Evolutionary conservation across 805 yeast species (phyloP).

Genomic region (Ogataea parapolymorpha): DNA sequence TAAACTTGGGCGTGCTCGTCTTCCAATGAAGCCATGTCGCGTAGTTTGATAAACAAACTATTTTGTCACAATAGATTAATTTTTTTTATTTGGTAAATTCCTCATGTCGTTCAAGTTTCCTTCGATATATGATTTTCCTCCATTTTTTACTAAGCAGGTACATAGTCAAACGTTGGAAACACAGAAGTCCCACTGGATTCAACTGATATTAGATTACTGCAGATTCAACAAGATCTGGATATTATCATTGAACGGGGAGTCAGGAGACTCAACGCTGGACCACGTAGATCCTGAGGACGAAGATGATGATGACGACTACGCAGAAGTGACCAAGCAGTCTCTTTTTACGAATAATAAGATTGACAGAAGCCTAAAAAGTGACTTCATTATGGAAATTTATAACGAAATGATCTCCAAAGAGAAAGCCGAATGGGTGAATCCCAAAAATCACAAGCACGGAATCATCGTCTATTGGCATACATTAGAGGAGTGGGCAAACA

Average conservation of each 20-base stretch:
- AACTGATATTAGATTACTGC: constrained; percentile 61
- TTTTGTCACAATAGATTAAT: no score
- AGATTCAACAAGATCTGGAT: constrained; percentile 53
- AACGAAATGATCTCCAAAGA: constrained; percentile 51
- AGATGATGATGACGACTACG: constrained; percentile 16
- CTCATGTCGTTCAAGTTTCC: constrained; percentile 37
- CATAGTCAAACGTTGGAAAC: constrained; percentile 73
- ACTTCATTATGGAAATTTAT: constrained; percentile 55
- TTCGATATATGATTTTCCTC: constrained; percentile 73
- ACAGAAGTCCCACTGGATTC: constrained; percentile 77
- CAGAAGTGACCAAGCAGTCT: constrained; percentile 12
- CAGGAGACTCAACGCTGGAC: constrained; percentile 11
- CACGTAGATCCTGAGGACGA: constrained; percentile 6
- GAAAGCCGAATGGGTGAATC: constrained; percentile 53
- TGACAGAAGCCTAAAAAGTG: constrained; percentile 50
- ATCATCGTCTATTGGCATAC: constrained; percentile 63
- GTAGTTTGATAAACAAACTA: no score
- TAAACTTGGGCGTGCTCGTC: constrained; percentile 33
- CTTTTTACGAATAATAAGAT: constrained; percentile 53
- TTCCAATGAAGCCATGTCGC: constrained; percentile 15
- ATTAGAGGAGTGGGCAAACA: constrained; percentile 64
- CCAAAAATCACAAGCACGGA: constrained; percentile 44
- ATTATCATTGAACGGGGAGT: constrained; percentile 38
- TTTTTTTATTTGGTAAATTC: no score
- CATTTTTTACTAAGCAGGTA: constrained; percentile 87